Base-by-base conservation (phyloP, 345 rosid genomes). In the Microthlaspi erraticum region DNA sequence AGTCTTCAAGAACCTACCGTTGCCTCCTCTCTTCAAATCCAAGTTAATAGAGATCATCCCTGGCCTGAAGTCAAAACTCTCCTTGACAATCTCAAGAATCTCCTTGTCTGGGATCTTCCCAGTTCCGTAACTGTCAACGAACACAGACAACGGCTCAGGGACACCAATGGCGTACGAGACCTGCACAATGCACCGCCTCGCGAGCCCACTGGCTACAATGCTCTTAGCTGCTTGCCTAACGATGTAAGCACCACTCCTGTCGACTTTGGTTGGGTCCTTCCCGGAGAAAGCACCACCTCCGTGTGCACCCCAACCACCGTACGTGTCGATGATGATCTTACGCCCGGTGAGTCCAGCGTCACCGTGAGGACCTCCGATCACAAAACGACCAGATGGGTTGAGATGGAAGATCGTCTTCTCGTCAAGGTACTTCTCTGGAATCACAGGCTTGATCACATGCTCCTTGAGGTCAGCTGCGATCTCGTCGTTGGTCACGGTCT, bases 221-320 rank as follows among this genome's bases (percentile, higher is more conserved):
- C 81, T 78, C 81, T 78, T 78, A 39, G 81, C 81, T 9, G 81
- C 81, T 36, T 78, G 81, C 62, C 81, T 84, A 5, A 87, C 93
- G 2, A 89, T 84, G 81, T 87, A 89, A 2, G 93, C 93, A 0
- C 93, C 91, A 32, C 91, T 89, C 60, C 96, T 81, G 32, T 89
- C 96, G 19, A 89, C 90, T 81, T 87, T 87, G 34, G 87, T 89
- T 0, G 90, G 92, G 75, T 89, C 96, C 46, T 89, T 89, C 1
- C 96, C 90, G 0, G 92, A 85, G 87, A 89, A 89, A 19, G 96
- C 88, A n/a, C 92, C 96, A 1, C 90, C 96, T 52, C 90, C 89
- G 19, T 84, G 96, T 26, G 96, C 96, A 7, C 92, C 92, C 92
- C 90, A 83, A 0, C 91, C 92, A 60, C 92, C 89, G 7, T 89